Evolutionary conservation across 805 yeast genomes (phyloP).

Genomic region (Debaryomyces tyrocola): DNA sequence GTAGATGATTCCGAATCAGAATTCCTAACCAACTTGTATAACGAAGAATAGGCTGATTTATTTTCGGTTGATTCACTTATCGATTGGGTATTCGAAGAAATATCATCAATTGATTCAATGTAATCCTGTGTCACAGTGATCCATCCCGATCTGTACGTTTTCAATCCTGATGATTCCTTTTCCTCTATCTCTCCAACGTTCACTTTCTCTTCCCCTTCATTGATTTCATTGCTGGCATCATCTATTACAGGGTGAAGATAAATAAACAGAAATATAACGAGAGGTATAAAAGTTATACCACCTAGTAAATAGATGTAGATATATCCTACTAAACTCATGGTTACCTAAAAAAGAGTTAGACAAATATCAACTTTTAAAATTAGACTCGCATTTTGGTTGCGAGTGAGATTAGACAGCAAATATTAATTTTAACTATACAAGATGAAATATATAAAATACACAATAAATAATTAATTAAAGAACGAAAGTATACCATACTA

Average conservation of each 20-base stretch:
- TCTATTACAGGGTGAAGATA: conserved; percentile 39
- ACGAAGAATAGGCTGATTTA: conserved; percentile 59
- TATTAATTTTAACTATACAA: conserved; percentile 2
- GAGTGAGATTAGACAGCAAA: not conserved
- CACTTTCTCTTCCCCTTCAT: conserved; percentile 17
- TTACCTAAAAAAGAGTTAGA: not conserved
- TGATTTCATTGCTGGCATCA: conserved; percentile 19
- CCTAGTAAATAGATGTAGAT: conserved; percentile 64
- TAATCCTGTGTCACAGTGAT: conserved; percentile 80
- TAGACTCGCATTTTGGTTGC: not conserved
- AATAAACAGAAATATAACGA: conserved; percentile 40
- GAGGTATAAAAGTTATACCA: conserved; percentile 78
- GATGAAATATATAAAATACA: conserved; percentile 1
- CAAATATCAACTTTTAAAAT: not conserved
- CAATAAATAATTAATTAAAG: conserved; percentile 1
- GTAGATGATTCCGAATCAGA: conserved; percentile 6
- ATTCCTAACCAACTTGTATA: conserved; percentile 54
- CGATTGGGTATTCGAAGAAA: conserved; percentile 44
- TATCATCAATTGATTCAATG: conserved; percentile 45
- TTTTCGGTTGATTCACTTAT: conserved; percentile 41
- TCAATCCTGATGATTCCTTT: conserved; percentile 56
- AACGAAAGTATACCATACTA: not conserved
- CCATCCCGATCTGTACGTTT: conserved; percentile 73
- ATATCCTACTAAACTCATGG: conserved; percentile 18
- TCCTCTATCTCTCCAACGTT: conserved; percentile 70